A percentile compares a stretch with the other conserved stretches of the same genome.
These are phyloP conservation scores for Aureobasidium sp. DNA, from an alignment of 2,329 filamentous ascomycete species.

Conservation along the genomic window DNA sequence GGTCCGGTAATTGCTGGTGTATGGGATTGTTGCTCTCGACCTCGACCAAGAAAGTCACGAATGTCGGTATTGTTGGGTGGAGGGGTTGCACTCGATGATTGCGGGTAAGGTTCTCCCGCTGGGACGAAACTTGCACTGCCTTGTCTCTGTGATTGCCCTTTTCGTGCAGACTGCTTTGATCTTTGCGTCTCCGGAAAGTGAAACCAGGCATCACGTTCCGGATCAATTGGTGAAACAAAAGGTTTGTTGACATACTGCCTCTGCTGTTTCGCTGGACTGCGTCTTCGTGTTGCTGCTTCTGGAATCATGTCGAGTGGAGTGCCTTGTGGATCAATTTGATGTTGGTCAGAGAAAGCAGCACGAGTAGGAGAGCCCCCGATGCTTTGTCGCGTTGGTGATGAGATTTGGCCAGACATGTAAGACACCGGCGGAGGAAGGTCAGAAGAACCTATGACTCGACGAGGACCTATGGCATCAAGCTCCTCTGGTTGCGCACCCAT, in stretches of 20 bases:
- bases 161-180: not conserved
- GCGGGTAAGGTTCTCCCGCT: conserved; percentile 23
- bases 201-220: conserved; percentile 23
- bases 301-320: conserved; percentile 12
- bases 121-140: conserved; percentile 19
- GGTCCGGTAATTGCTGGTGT: not conserved
- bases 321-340: too few relatives aligned
- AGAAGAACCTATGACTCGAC: not conserved
- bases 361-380: too few relatives aligned
- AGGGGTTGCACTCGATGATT: not conserved
- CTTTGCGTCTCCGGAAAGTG: conserved; percentile 18
- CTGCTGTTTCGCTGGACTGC: conserved; percentile 19
- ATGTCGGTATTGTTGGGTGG: conserved; percentile 16
- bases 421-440: not conserved
- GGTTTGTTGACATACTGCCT: conserved; percentile 24
- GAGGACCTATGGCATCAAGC: not conserved
- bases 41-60: conserved; percentile 5
- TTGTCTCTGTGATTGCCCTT: conserved; percentile 12
- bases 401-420: not conserved
- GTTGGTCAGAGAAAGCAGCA: too few relatives aligned
- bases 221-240: conserved; percentile 25
- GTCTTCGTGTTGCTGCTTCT: conserved; percentile 16
- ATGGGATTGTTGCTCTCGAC: not conserved
- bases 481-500: not conserved
- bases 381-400: not conserved